Conservation (phyloP, 2,329 filamentous ascomycete genomes). For the Talaromyces sp. region DNA sequence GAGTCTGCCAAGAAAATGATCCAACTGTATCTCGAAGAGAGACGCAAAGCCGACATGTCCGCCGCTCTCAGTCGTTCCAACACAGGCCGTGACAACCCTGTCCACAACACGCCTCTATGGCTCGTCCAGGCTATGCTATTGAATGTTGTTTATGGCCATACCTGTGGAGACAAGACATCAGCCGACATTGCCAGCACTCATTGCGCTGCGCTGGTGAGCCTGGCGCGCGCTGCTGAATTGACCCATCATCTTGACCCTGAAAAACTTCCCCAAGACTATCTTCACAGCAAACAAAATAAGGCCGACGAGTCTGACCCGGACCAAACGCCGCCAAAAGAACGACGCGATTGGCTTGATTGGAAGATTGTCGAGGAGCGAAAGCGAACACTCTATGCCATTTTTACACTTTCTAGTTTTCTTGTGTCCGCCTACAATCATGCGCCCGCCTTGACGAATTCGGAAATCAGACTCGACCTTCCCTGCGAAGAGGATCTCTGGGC, state of each 20-base stretch:
- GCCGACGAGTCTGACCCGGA: slow-evolving; percentile 14
- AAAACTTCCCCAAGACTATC: slow-evolving; percentile 31
- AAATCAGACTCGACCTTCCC: slow-evolving; percentile 81
- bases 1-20: slow-evolving; percentile 95
- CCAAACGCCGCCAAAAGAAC: slow-evolving; percentile 29
- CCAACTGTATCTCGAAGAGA: slow-evolving; percentile 83
- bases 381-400: slow-evolving; percentile 84
- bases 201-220: slow-evolving; percentile 81
- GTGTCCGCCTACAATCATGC: slow-evolving; percentile 91
- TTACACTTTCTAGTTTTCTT: slow-evolving; percentile 82
- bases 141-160: slow-evolving; percentile 92
- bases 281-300: slow-evolving; percentile 39
- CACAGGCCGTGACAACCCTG: slow-evolving; percentile 52
- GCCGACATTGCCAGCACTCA: slow-evolving; percentile 91
- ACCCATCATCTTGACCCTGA: slow-evolving; percentile 41
- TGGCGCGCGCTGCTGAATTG: slow-evolving; percentile 83
- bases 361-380: slow-evolving; percentile 85
- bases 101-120: slow-evolving; percentile 80
- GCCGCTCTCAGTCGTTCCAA: slow-evolving; percentile 50
- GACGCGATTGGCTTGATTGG: slow-evolving; percentile 77
- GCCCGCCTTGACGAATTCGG: slow-evolving; percentile 86
- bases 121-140: slow-evolving; percentile 94
- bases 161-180: slow-evolving; percentile 83
- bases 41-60: slow-evolving; percentile 75
- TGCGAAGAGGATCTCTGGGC: slow-evolving; percentile 90